phyloP scores from a whole-genome alignment of 2,329 filamentous ascomycete genomes.

The Pezicula neosporulosa region DNA sequence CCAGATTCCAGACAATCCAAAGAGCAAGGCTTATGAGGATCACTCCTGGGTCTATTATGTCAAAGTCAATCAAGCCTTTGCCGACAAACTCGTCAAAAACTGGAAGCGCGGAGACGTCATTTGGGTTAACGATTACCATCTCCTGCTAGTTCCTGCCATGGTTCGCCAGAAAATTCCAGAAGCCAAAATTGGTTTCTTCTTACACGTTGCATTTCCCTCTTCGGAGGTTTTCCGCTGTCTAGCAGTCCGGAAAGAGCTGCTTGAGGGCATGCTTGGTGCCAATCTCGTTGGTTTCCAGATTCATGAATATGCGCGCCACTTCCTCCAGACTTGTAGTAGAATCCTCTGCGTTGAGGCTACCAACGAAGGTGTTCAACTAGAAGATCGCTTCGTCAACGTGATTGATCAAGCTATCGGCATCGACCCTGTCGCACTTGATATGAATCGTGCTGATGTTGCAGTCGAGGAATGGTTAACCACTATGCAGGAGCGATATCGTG shows the following conservation, averaged over 20 bases:
- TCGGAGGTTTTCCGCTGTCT: slow-evolving; percentile 95
- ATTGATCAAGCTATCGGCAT: slow-evolving; percentile 85
- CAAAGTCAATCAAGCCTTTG: slow-evolving; percentile 88
- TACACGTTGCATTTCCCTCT: slow-evolving; percentile 92
- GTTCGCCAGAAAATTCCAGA: slow-evolving; percentile 86
- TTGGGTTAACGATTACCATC: slow-evolving; percentile 95
- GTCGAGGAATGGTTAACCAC: slow-evolving; percentile 77
- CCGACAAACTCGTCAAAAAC: slow-evolving; percentile 82
- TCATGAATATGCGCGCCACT: slow-evolving; percentile 88
- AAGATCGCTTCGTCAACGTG: slow-evolving; percentile 91
- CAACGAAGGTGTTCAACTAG: slow-evolving; percentile 81
- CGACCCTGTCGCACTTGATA: slow-evolving; percentile 71
- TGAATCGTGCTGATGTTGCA: slow-evolving; percentile 67
- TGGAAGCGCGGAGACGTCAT: slow-evolving; percentile 93
- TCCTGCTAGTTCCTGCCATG: slow-evolving; percentile 85
- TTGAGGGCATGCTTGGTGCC: slow-evolving; percentile 89
- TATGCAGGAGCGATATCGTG: slow-evolving; percentile 79
- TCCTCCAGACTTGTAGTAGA: slow-evolving; percentile 91
- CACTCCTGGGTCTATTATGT: slow-evolving; percentile 96
- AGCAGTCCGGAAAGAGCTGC: slow-evolving; percentile 78
- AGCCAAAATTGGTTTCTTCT: slow-evolving; percentile 92
- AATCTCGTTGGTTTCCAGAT: slow-evolving; percentile 94
- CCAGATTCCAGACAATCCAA: slow-evolving; percentile 94
- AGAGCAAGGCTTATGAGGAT: slow-evolving; percentile 97
- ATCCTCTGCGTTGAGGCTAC: slow-evolving; percentile 88